Conservation (phyloP, 2,329 filamentous ascomycete species). For the Bipolaris bicolor region DNA sequence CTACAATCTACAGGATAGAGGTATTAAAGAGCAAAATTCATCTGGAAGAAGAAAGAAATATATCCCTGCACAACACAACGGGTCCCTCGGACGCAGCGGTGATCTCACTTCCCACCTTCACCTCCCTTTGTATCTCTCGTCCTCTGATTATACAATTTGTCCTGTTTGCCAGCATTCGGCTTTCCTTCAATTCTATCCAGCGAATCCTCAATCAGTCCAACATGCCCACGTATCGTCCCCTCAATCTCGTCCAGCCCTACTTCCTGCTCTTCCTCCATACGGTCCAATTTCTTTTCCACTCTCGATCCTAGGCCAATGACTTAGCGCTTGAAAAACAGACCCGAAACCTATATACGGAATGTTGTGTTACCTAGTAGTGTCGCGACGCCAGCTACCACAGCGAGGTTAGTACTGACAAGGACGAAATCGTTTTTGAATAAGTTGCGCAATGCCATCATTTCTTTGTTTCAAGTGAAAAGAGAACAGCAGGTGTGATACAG, state of each 20-base stretch:
- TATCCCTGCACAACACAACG: neutral
- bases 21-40: no score
- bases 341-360: neutral
- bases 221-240: slow-evolving; percentile 55
- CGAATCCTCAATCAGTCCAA: slow-evolving; percentile 55
- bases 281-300: slow-evolving; percentile 34
- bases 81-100: neutral
- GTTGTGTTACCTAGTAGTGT: slow-evolving; percentile 9
- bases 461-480: neutral
- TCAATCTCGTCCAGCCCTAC: slow-evolving; percentile 56
- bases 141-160: slow-evolving; percentile 42
- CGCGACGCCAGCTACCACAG: slow-evolving; percentile 14
- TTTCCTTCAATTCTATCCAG: slow-evolving; percentile 54
- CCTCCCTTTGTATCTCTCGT: slow-evolving; percentile 12
- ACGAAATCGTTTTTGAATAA: slow-evolving; percentile 19
- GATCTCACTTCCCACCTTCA: neutral
- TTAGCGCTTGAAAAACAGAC: neutral
- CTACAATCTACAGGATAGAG: neutral
- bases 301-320: slow-evolving; percentile 5
- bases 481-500: neutral
- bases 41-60: no score
- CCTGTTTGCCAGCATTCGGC: slow-evolving; percentile 39
- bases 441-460: slow-evolving; percentile 16
- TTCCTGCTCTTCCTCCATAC: slow-evolving; percentile 55
- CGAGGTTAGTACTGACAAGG: slow-evolving; percentile 14